Percentiles rank a stretch among this genome's conserved stretches.
Evolutionary conservation across 2,329 filamentous ascomycete species (phyloP).

Genomic region (Exophiala calicioides): DNA sequence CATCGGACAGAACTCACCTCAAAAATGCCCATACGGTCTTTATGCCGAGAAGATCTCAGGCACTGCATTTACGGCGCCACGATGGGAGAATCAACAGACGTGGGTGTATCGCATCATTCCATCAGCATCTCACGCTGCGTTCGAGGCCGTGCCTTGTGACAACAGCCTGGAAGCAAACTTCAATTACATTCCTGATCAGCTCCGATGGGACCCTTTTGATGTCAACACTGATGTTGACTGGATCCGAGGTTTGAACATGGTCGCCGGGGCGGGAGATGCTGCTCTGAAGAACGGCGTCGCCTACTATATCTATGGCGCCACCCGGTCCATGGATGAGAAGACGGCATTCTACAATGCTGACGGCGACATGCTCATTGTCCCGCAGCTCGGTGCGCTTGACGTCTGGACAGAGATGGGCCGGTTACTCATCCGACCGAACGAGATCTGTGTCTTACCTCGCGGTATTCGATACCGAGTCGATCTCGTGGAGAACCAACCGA

Average conservation of each 20-base stretch:
- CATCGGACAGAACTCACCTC: conserved; percentile 74
- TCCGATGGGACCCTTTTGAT: background rate
- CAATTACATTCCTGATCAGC: background rate
- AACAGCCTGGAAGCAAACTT: background rate
- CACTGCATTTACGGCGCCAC: conserved; percentile 68
- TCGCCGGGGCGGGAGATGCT: conserved; percentile 59
- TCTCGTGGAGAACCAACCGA: conserved; percentile 58
- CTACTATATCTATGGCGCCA: conserved; percentile 58
- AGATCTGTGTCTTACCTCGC: conserved; percentile 66
- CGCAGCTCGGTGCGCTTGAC: conserved; percentile 64
- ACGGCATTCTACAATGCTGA: conserved; percentile 63
- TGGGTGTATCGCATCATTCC: conserved; percentile 72
- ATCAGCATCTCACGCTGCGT: conserved; percentile 58
- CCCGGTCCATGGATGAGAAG: conserved; percentile 55
- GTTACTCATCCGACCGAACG: conserved; percentile 65
- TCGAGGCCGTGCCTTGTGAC: conserved; percentile 32
- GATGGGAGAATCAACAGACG: conserved; percentile 67
- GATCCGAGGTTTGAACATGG: background rate
- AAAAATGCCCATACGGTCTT: conserved; percentile 73
- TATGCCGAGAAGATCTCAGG: conserved; percentile 79
- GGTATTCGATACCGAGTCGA: conserved; percentile 66
- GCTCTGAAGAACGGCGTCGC: conserved; percentile 58
- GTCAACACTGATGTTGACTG: background rate
- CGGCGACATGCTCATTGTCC: conserved; percentile 67
- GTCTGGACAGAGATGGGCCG: conserved; percentile 69